phyloP scores from a whole-genome alignment of 768 basidiomycete species.

The Dioszegia crocea region DNA sequence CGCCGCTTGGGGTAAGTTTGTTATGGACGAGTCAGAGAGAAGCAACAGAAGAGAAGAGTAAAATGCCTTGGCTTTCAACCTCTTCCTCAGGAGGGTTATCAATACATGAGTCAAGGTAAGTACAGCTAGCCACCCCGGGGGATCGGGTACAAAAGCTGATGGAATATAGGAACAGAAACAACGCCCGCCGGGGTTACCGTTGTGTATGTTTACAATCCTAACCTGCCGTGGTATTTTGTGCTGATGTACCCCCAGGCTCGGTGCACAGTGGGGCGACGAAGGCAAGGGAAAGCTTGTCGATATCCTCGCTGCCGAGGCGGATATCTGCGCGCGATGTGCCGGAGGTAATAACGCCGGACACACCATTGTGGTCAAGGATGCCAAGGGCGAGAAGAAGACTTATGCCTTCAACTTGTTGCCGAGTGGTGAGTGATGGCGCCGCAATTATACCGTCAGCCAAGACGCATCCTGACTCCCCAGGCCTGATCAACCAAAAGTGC shows the following conservation, averaged over 20 bases:
- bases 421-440: conserved; percentile 60
- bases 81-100: not conserved
- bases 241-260: conserved; percentile 40
- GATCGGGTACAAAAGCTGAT: not conserved
- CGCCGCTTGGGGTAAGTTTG: not conserved
- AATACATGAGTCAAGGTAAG: conserved; percentile 10
- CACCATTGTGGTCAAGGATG: conserved; percentile 83
- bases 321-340: conserved; percentile 92
- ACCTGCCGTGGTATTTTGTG: not conserved
- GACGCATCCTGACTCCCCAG: conserved; percentile 50
- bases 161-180: conserved; percentile 12
- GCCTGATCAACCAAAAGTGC: conserved; percentile 79
- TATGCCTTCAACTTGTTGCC: conserved; percentile 96
- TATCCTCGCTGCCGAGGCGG: conserved; percentile 80
- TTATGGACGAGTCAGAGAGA: not conserved
- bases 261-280: conserved; percentile 53
- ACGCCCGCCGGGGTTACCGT: conserved; percentile 47
- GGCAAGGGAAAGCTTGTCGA: conserved; percentile 79
- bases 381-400: conserved; percentile 62
- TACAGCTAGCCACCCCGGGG: not conserved
- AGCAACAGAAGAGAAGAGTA: not conserved
- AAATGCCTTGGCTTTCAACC: not conserved
- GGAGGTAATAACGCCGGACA: conserved; percentile 99
- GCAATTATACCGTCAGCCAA: not conserved
- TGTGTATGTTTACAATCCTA: conserved; percentile 27